Base-by-base conservation (phyloP, 2,329 filamentous ascomycete species). In the Aspergillus phoenicis region DNA sequence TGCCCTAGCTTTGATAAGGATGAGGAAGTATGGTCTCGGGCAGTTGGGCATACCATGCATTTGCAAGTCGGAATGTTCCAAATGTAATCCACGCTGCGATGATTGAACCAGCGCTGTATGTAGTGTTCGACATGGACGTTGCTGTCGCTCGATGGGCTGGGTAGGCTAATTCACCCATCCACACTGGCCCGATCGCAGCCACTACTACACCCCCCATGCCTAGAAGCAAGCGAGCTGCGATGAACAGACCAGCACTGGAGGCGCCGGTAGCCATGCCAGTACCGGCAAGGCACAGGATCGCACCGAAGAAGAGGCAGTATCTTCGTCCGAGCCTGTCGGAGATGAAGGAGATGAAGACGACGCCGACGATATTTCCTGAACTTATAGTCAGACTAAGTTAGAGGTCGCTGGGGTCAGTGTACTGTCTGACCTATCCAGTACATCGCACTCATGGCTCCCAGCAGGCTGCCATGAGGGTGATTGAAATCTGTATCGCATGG, bases 1-100 rank as follows among this genome's bases (percentile, higher is more conserved):
- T 57, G 54, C 47, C 47, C 47, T 51, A 51, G n/a, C 15, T 51
- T 4, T 51, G 8, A 30, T 51, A 2, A n/a, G 26, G 7, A 33
- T 51, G 26, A 33, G 28, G 8, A 20, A 11, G 4, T 17, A 51
- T 7, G 26, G n/a, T 20, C 5, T 13, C 10, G 10, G 24, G 11
- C 26, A 17, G 24, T 5, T 20, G 26, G 33, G 10, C 47, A 3
- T 51, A 57, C 54, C 54, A 57, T 17, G 41, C 43, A 17, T 11
- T 57, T 48, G 54, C 8, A 2, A 57, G 41, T 24, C 30, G 39
- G 30, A 47, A 47, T 5, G 54, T 22, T n/a, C 54, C 54, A 49
- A 57, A 57, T 17, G 47, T 51, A 6, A 51, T 51, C 47, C 47
- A 51, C 1, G 47, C 47, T 17, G 47, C 47, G n/a, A 51, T 51